Evolutionary conservation across 2,329 filamentous ascomycete species (phyloP), one percentile per base, ranked within the genome.

Genomic region (Alternaria brassicicola): DNA sequence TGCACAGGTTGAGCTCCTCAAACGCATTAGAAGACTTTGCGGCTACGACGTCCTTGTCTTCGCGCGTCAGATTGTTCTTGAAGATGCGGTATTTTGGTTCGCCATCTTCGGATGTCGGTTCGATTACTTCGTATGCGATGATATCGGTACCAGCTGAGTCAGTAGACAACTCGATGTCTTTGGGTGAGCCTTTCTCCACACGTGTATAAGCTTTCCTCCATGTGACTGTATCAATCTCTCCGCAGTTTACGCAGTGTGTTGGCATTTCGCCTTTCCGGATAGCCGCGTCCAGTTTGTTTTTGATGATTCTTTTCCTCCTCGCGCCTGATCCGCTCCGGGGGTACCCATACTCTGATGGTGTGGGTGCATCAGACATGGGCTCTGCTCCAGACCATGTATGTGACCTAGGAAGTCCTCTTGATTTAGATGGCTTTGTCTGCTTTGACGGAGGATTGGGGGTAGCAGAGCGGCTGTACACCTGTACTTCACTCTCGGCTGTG

Each of bases 181-280:
- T 83, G 0, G 92, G 92, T 30, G 84, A 83, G 1, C 92, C 93
- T 15, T 86, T 81, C 43, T 89, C 84, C 7, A 91, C 84, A 70
- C 92, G 92, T n/a, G 88, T 88, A 84, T 90, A 97, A 12, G 95
- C 92, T 71, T 94, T 95, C 59, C 95, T 88, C 95, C 95, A 99
- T 0, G 94, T 97, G 0, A 94, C 92, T 0, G 95, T 99, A 69
- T 98, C 91, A 56, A 99, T 96, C 6, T 93, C 91, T 6, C 95
- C 95, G 69, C 95, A 99, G 69, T 98, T 97, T 63, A 86, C 86
- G 76, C 95, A 99, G 71, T 89, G 98, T 1, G 90, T 89, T 0
- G 95, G 95, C 82, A 93, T 89, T 64, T 93, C 86, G 5, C 95
- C 95, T 53, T 87, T 87, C n/a, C 84, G 84, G 52, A 98, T 88